These are phyloP conservation scores for Paecilomyces fulvus DNA, from an alignment of 2,329 filamentous ascomycete genomes.

Conservation along the genomic window DNA sequence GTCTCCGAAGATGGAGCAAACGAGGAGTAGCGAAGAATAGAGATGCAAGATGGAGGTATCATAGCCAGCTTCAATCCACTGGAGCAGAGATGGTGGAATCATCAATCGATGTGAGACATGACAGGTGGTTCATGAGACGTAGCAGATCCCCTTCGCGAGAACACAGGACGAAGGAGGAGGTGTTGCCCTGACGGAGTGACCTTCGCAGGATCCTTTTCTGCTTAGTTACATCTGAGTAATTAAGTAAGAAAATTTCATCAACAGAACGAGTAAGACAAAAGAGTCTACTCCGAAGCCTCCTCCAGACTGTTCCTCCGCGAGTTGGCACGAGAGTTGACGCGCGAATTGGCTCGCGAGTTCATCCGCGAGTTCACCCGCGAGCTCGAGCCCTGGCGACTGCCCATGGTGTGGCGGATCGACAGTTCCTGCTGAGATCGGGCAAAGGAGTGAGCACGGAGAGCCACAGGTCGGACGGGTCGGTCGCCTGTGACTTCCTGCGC, in stretches of 20 bases:
- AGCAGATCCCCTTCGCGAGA: neutral
- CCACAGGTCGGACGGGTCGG: conserved; percentile 9
- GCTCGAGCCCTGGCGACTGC: conserved; percentile 25
- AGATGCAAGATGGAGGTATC: neutral
- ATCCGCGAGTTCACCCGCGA: conserved; percentile 21
- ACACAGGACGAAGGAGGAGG: no score
- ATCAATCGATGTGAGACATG: neutral
- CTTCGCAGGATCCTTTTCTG: no score
- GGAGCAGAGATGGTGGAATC: neutral
- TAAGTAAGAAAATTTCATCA: neutral
- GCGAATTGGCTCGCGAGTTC: conserved; percentile 22
- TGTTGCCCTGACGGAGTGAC: no score
- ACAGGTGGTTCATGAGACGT: neutral
- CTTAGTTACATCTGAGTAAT: neutral
- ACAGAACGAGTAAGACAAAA: neutral
- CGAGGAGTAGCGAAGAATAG: neutral
- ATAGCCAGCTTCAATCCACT: neutral
- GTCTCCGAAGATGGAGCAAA: neutral
- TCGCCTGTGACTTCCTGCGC: conserved; percentile 20
- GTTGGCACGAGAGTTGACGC: conserved; percentile 17
- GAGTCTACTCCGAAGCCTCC: neutral
- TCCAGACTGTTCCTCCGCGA: conserved; percentile 21
- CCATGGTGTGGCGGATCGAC: conserved; percentile 25
- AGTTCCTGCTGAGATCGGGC: conserved; percentile 32
- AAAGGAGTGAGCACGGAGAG: conserved; percentile 29